These are phyloP conservation scores for Pythium angustatum DNA, from an alignment of 352 stramenopile species.

Conservation along the genomic window DNA sequence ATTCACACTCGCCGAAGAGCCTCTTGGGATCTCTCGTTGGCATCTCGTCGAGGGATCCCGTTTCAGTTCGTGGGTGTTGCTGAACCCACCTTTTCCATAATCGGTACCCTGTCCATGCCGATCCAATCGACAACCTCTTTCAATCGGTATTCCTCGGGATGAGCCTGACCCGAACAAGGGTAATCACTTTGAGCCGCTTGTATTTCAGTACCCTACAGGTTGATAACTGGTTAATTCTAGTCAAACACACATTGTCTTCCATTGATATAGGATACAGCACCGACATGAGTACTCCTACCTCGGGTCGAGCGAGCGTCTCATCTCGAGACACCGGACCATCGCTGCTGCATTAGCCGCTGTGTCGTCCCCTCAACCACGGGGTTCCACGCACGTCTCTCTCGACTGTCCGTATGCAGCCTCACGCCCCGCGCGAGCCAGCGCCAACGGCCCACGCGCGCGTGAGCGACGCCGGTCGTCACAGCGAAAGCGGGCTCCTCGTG, in stretches of 20 bases:
- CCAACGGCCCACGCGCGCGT: neutral
- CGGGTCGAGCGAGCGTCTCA: no score
- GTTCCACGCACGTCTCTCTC: neutral
- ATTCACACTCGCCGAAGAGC: neutral
- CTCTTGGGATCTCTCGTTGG: neutral
- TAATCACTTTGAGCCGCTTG: no score
- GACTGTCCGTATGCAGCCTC: neutral
- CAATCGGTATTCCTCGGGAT: neutral
- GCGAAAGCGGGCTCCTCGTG: constrained; percentile 24
- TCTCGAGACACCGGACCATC: no score
- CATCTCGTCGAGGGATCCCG: neutral
- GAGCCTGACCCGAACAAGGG: no score
- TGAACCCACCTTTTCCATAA: neutral
- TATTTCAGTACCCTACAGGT: no score
- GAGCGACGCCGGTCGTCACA: neutral
- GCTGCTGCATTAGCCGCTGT: neutral
- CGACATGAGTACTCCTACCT: no score
- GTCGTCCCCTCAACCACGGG: neutral
- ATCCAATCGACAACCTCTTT: neutral
- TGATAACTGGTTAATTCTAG: no score
- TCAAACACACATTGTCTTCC: no score
- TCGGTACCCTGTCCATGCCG: neutral
- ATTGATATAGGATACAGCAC: no score
- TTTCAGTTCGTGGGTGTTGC: neutral
- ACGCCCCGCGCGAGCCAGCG: neutral